Base-by-base conservation (phyloP, 345 rosid genomes). In the Erysimum cheiranthoides region DNA sequence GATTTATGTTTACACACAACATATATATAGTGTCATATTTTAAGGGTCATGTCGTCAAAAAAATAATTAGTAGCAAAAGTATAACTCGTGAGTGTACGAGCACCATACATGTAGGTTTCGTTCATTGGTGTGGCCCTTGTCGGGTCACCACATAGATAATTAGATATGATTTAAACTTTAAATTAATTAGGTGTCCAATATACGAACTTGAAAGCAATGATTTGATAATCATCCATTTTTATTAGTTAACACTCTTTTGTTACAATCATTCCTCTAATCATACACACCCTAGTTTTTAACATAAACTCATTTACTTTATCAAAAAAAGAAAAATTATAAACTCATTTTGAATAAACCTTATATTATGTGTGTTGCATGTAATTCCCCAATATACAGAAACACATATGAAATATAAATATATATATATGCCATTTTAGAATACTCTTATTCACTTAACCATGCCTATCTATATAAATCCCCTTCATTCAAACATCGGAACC, bases 11-110 rank as follows among this genome's bases (percentile, higher is more conserved):
- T 13, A 34, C 9, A 49, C 3, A 38, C n/a, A 50, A 36, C 76
- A 58, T 70, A 42, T 18, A 58, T 70, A 42, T 18, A 9, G 31
- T 51, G 31, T 61, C 61, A 50, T 61, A 72, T 42, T 21, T 73
- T 39, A 65, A 53, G 57, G 47, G 71, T 54, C 39, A 45, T 54
- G 58, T 73, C 57, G 49, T 54, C 16, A 54, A 65, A n/a, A n/a
- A 14, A 43, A 61, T 43, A 14, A 43, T 65, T 73, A 65, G 50
- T 34, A 17, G 65, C 38, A 25, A 73, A 64, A 73, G 71, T 27
- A 74, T n/a, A 56, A 65, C 25, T 74, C 30, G 72, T 56, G 72
- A 66, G 72, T 74, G 78, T 74, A 74, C 58, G 40, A 65, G 59
- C 78, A 74, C 78, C 65, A 64, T 43, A 43, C 27, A 17, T 17